A percentile compares a stretch with the other conserved stretches of the same genome.
Conservation (phyloP, 2,329 filamentous ascomycete species). For the Colletotrichum navitas region DNA sequence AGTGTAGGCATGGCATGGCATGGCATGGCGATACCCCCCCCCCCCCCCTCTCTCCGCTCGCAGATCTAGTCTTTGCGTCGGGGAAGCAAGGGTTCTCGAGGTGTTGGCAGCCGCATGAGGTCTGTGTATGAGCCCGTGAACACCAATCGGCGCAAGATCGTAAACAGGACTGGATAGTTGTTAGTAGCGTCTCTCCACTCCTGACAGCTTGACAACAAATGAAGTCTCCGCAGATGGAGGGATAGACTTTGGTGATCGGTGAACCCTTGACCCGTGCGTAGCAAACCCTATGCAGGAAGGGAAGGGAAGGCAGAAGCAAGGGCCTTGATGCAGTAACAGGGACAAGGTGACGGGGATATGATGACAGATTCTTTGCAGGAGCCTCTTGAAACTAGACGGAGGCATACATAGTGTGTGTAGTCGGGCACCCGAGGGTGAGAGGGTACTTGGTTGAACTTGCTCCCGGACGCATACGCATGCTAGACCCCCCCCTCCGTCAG, state of each 20-base stretch:
- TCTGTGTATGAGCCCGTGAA: slow-evolving; percentile 20
- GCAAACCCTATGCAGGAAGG: slow-evolving; percentile 19
- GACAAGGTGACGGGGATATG: not conserved
- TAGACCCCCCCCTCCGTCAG: slow-evolving; percentile 1
- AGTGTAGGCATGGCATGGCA: not conserved
- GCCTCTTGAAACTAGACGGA: slow-evolving; percentile 23
- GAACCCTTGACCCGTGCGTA: slow-evolving; percentile 23
- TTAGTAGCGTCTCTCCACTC: not conserved
- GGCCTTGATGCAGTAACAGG: slow-evolving; percentile 18
- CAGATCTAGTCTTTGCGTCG: slow-evolving; percentile 23
- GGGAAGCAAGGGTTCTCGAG: slow-evolving; percentile 15
- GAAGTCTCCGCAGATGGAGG: not conserved
- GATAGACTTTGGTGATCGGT: slow-evolving; percentile 18
- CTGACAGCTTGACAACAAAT: slow-evolving; percentile 11
- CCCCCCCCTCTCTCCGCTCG: not conserved
- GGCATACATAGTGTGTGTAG: not conserved
- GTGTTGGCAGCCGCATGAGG: not conserved
- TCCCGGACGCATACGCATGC: slow-evolving; percentile 9
- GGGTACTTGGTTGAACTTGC: not conserved
- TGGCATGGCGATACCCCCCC: not conserved
- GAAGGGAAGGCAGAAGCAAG: slow-evolving; percentile 16
- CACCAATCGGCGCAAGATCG: slow-evolving; percentile 10
- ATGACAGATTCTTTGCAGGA: slow-evolving; percentile 8
- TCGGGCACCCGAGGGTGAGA: not conserved
- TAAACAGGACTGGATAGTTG: not conserved